These are phyloP conservation scores for Diddensiella caesifluorescens DNA, from an alignment of 805 yeast species.

Conservation along the genomic window DNA sequence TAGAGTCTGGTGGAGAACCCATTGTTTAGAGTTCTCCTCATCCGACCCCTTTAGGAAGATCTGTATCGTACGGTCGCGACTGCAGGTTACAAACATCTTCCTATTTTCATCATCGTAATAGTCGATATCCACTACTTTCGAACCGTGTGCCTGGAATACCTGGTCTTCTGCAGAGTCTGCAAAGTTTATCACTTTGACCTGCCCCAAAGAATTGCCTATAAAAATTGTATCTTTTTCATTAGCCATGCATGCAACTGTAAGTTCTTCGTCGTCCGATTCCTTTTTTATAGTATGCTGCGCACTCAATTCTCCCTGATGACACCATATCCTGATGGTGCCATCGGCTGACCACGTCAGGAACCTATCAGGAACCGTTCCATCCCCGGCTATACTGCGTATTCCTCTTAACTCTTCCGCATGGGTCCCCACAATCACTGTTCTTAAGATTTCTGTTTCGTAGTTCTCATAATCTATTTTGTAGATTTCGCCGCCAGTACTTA, in stretches of 20 bases:
- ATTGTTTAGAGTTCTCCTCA: constrained; percentile 24
- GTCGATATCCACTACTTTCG: constrained; percentile 20
- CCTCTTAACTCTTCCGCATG: constrained; percentile 15
- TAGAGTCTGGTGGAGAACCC: constrained; percentile 58
- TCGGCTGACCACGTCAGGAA: constrained; percentile 22
- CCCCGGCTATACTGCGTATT: constrained; percentile 7
- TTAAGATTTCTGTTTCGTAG: not conserved
- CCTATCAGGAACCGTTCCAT: not conserved
- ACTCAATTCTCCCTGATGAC: not conserved
- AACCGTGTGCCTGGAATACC: constrained; percentile 21
- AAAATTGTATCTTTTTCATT: not conserved
- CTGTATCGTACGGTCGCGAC: constrained; percentile 62
- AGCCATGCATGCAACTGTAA: constrained; percentile 10
- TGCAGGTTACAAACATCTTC: constrained; percentile 25
- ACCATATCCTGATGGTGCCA: constrained; percentile 16
- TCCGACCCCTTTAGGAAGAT: constrained; percentile 34
- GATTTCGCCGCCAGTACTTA: not conserved
- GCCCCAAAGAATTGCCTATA: constrained; percentile 13
- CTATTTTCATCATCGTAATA: constrained; percentile 5
- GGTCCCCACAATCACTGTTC: constrained; percentile 4
- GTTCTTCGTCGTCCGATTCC: not conserved
- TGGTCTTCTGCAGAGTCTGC: not conserved
- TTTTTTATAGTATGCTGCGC: not conserved
- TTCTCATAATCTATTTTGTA: not conserved
- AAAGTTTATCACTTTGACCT: constrained; percentile 9